These are phyloP conservation scores for Fusarium coffeatum DNA, from an alignment of 2,329 filamentous ascomycete species.

Conservation along the genomic window DNA sequence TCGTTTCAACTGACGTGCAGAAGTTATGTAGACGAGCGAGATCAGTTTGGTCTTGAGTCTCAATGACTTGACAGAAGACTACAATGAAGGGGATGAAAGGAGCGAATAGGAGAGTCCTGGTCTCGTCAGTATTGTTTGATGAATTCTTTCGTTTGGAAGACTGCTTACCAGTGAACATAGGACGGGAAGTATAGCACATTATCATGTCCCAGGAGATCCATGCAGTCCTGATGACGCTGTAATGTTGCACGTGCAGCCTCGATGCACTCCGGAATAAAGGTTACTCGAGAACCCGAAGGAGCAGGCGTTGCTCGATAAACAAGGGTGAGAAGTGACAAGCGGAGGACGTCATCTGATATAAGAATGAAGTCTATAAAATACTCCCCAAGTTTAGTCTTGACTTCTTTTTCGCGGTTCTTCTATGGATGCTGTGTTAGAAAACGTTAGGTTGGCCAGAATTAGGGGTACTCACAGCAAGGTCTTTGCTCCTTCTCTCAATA, in stretches of 20 bases:
- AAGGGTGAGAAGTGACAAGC: slow-evolving; percentile 56
- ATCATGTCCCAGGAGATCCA: slow-evolving; percentile 52
- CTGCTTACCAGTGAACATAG: slow-evolving; percentile 58
- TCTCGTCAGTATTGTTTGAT: slow-evolving; percentile 4
- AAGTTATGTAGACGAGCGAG: slow-evolving; percentile 62
- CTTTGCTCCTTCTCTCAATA: slow-evolving; percentile 37
- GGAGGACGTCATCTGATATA: slow-evolving; percentile 56
- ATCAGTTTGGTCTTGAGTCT: slow-evolving; percentile 58
- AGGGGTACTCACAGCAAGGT: slow-evolving; percentile 29
- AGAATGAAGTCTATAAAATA: slow-evolving; percentile 52
- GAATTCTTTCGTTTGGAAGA: no score
- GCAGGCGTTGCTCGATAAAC: slow-evolving; percentile 57
- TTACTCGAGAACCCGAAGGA: slow-evolving; percentile 44
- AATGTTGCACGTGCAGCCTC: slow-evolving; percentile 57
- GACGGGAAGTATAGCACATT: slow-evolving; percentile 53
- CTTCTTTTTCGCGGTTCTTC: slow-evolving; percentile 43
- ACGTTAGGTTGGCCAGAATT: no score
- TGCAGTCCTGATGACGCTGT: slow-evolving; percentile 55
- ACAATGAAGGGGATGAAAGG: slow-evolving; percentile 66
- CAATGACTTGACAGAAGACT: slow-evolving; percentile 62
- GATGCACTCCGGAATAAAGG: slow-evolving; percentile 57
- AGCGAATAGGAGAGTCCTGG: slow-evolving; percentile 60
- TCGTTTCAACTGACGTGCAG: slow-evolving; percentile 62
- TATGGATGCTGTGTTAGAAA: slow-evolving; percentile 11
- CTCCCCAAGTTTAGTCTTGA: slow-evolving; percentile 41